Evolutionary conservation across 2,329 filamentous ascomycete species (phyloP).

Genomic region (Paecilomyces dactylethromorphus): DNA sequence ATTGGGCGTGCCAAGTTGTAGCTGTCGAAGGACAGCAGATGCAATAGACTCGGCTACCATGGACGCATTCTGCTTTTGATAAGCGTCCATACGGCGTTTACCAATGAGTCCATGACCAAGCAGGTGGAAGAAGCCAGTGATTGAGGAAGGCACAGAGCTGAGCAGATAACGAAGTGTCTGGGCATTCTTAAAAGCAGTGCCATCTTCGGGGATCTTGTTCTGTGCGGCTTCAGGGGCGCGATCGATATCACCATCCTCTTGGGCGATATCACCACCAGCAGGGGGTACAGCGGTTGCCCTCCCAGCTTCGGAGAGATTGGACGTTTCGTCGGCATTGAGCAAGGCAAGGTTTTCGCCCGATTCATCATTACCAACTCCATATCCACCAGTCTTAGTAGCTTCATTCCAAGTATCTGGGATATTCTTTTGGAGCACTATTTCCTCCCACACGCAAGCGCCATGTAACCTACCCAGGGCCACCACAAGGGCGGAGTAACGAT

Average conservation of each 20-base stretch:
- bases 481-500: constrained; percentile 72
- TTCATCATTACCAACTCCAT: constrained; percentile 32
- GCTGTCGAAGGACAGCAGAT: constrained; percentile 60
- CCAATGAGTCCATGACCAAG: constrained; percentile 75
- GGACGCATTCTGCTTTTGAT: constrained; percentile 54
- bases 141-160: constrained; percentile 68
- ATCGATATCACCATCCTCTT: constrained; percentile 7
- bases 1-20: constrained; percentile 47
- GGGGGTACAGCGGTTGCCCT: constrained; percentile 12
- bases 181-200: constrained; percentile 63
- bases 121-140: constrained; percentile 79
- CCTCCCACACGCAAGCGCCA: constrained; percentile 75
- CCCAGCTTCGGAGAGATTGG: constrained; percentile 15
- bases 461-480: constrained; percentile 71
- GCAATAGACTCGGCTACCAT: constrained; percentile 64
- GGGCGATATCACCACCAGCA: not conserved
- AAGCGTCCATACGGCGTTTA: constrained; percentile 63
- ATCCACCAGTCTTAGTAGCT: constrained; percentile 36
- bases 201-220: constrained; percentile 19
- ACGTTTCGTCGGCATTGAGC: constrained; percentile 13
- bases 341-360: constrained; percentile 30
- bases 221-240: constrained; percentile 12
- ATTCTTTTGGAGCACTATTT: constrained; percentile 65
- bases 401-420: constrained; percentile 59
- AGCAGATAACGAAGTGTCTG: constrained; percentile 70